Percentiles rank a stretch among this genome's conserved stretches.
Conservation (phyloP, 2,329 filamentous ascomycete species). For the Fusarium sp. region DNA sequence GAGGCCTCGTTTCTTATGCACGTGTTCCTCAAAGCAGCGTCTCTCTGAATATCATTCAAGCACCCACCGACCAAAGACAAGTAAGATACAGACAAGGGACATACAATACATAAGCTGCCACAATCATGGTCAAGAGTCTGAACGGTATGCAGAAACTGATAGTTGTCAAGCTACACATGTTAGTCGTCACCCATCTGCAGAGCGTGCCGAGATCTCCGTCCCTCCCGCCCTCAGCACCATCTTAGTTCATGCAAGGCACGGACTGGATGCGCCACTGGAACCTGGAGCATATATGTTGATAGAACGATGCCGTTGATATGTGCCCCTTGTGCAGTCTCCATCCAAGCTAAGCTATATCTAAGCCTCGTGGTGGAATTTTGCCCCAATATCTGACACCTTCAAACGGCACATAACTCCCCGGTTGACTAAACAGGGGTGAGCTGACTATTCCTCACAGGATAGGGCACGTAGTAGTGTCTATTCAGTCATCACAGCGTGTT, state of each 20-base stretch:
- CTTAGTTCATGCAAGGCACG: conserved; percentile 13
- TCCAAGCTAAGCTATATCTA: not conserved
- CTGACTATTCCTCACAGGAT: no score
- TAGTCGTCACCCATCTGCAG: not conserved
- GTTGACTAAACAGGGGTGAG: not conserved
- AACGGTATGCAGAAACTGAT: not conserved
- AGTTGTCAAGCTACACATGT: not conserved
- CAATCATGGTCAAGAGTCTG: not conserved
- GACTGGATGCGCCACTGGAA: not conserved
- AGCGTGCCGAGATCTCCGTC: not conserved
- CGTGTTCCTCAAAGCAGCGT: not conserved
- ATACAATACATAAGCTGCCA: not conserved
- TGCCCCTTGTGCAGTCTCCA: not conserved
- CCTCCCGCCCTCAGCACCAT: not conserved
- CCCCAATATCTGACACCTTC: not conserved
- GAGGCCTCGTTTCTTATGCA: not conserved
- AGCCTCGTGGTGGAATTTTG: not conserved
- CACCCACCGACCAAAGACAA: not conserved
- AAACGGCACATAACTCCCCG: not conserved
- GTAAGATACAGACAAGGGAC: not conserved
- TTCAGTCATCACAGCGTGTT: not conserved
- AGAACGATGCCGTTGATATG: rapidly evolving
- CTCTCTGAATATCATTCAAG: not conserved
- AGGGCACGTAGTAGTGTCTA: not conserved
- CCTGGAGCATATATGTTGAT: not conserved